A percentile compares a stretch with the other conserved stretches of the same genome.
phyloP scores from a whole-genome alignment of 2,329 filamentous ascomycete genomes.

The Fusarium verrucosum region DNA sequence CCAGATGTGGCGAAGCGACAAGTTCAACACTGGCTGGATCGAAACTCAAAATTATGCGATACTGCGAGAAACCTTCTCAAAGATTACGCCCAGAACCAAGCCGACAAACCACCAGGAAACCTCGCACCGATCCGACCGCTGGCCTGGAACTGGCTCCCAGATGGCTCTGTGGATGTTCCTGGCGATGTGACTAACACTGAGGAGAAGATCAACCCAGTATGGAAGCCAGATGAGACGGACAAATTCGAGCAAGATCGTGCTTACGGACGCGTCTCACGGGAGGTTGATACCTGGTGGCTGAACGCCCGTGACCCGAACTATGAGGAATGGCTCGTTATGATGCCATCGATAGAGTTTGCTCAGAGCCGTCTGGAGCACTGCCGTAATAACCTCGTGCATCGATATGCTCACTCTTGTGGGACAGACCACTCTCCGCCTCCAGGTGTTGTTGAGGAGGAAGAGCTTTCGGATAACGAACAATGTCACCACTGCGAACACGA shows the following conservation, averaged over 20 bases:
- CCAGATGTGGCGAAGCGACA: slow-evolving; percentile 67
- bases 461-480: slow-evolving; percentile 51
- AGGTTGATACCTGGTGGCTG: slow-evolving; percentile 73
- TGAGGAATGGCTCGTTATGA: slow-evolving; percentile 65
- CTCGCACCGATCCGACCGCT: slow-evolving; percentile 61
- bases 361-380: slow-evolving; percentile 66
- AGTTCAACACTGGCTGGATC: slow-evolving; percentile 69
- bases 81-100: slow-evolving; percentile 62
- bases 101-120: slow-evolving; percentile 60
- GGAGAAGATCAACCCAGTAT: slow-evolving; percentile 58
- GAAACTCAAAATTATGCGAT: slow-evolving; percentile 67
- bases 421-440: slow-evolving; percentile 53
- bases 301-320: slow-evolving; percentile 68
- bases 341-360: slow-evolving; percentile 69
- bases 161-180: slow-evolving; percentile 45
- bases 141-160: slow-evolving; percentile 65
- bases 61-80: slow-evolving; percentile 63
- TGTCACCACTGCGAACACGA: slow-evolving; percentile 48
- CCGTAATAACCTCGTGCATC: slow-evolving; percentile 67
- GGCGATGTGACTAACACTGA: slow-evolving; percentile 51
- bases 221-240: slow-evolving; percentile 62
- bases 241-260: slow-evolving; percentile 67
- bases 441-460: slow-evolving; percentile 51
- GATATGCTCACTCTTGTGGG: slow-evolving; percentile 60
- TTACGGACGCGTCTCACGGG: slow-evolving; percentile 70